phyloP scores from a whole-genome alignment of 345 rosid species.

The Eucalyptus tenuipes region DNA sequence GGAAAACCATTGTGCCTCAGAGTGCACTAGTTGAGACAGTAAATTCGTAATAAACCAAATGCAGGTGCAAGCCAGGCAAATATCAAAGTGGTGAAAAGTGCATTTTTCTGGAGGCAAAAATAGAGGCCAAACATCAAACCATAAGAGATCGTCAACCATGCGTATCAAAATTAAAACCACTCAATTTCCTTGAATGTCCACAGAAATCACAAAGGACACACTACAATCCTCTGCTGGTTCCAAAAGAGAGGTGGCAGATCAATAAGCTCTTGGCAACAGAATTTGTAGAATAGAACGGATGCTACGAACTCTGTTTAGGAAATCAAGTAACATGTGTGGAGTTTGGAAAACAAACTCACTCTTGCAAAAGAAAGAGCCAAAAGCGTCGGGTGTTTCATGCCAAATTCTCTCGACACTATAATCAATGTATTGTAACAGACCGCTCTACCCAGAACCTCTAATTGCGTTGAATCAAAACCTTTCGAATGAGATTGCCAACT shows the following conservation, averaged over 20 bases:
- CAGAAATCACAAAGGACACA: neutral
- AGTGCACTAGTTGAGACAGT: neutral
- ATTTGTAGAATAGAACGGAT: neutral
- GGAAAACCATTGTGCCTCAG: neutral
- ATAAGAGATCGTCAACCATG: neutral
- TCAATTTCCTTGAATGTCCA: neutral
- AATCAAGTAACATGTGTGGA: neutral
- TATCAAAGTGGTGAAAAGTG: neutral
- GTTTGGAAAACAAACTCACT: neutral
- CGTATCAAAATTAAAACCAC: neutral
- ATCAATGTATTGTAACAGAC: neutral
- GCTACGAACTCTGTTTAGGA: neutral
- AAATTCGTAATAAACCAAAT: neutral
- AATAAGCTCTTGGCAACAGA: neutral
- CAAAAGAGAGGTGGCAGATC: neutral
- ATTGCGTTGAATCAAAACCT: neutral
- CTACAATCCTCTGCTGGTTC: neutral
- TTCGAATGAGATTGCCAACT: neutral
- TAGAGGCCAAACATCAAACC: neutral
- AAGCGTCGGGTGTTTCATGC: neutral
- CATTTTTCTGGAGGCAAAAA: neutral
- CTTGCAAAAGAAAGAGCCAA: neutral
- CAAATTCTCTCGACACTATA: neutral
- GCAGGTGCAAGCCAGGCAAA: neutral
- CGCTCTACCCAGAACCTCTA: neutral